Conservation (phyloP, 2,329 filamentous ascomycete genomes). For the Elsinoe arachidis region DNA sequence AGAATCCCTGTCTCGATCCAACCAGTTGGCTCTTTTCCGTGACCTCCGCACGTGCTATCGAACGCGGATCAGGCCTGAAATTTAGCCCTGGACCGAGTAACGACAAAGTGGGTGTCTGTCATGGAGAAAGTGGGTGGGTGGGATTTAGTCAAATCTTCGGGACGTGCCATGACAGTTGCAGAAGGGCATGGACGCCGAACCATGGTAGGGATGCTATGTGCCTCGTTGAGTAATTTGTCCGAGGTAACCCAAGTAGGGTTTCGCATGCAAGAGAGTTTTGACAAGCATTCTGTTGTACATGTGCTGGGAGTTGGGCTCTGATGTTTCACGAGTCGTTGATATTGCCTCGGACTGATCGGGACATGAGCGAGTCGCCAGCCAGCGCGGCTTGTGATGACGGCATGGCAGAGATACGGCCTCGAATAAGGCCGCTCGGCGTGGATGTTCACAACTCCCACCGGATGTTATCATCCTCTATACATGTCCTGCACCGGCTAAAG, state of each 20-base stretch:
- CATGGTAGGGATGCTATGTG: background rate
- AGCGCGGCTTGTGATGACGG: background rate
- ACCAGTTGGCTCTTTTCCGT: background rate
- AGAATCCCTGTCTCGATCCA: background rate
- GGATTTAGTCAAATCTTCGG: too few relatives aligned
- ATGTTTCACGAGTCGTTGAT: background rate
- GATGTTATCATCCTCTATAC: too few relatives aligned
- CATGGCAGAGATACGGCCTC: background rate
- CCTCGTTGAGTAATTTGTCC: background rate
- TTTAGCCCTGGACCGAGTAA: background rate
- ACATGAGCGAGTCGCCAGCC: background rate
- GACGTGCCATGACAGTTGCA: background rate
- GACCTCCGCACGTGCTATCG: background rate
- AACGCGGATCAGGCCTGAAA: background rate
- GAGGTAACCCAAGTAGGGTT: too few relatives aligned
- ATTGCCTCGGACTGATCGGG: background rate
- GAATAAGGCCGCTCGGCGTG: too few relatives aligned
- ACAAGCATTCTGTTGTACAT: background rate
- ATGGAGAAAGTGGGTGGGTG: background rate
- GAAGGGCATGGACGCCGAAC: background rate
- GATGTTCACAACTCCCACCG: too few relatives aligned
- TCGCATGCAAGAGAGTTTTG: background rate
- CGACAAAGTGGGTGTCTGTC: background rate
- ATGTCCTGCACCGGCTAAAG: too few relatives aligned
- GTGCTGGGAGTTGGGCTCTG: background rate